phyloP scores from a whole-genome alignment of 2,329 filamentous ascomycete genomes.

The Botrytis byssoidea region DNA sequence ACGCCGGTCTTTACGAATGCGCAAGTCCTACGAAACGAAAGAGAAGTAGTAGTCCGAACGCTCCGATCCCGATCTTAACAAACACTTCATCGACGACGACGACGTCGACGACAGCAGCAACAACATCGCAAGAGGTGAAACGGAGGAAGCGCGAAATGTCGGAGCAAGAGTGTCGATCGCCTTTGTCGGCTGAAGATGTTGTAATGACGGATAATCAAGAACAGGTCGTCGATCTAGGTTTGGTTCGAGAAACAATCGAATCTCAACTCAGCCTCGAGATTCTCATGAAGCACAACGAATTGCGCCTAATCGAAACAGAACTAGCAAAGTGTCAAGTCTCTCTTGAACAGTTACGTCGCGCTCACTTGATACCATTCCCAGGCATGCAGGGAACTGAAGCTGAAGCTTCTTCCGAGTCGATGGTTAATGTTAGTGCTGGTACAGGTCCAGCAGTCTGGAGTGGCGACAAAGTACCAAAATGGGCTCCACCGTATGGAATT shows the following conservation, averaged over 20 bases:
- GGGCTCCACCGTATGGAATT: conserved; percentile 87
- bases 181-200: conserved; percentile 23
- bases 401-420: conserved; percentile 52
- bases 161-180: conserved; percentile 20
- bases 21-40: conserved; percentile 32
- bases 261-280: conserved; percentile 90
- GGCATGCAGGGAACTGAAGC: conserved; percentile 57
- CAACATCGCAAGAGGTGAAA: conserved; percentile 35
- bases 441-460: conserved; percentile 67
- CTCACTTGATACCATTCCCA: conserved; percentile 88
- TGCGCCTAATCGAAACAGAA: conserved; percentile 93
- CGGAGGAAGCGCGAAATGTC: conserved; percentile 37
- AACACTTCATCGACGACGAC: neutral
- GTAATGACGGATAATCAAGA: conserved; percentile 24
- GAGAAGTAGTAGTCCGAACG: conserved; percentile 27
- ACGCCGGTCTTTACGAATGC: conserved; percentile 31
- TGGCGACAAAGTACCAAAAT: conserved; percentile 66
- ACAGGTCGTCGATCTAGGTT: conserved; percentile 31
- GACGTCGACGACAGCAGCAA: neutral
- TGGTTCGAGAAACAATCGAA: conserved; percentile 55
- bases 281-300: conserved; percentile 87
- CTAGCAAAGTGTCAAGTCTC: conserved; percentile 92
- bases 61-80: conserved; percentile 21
- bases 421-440: conserved; percentile 70
- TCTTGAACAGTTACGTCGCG: conserved; percentile 89